Percentiles rank a stretch among this genome's conserved stretches.
phyloP scores from a whole-genome alignment of 163 green algal species.

The Trebouxia gelatinosa region DNA sequence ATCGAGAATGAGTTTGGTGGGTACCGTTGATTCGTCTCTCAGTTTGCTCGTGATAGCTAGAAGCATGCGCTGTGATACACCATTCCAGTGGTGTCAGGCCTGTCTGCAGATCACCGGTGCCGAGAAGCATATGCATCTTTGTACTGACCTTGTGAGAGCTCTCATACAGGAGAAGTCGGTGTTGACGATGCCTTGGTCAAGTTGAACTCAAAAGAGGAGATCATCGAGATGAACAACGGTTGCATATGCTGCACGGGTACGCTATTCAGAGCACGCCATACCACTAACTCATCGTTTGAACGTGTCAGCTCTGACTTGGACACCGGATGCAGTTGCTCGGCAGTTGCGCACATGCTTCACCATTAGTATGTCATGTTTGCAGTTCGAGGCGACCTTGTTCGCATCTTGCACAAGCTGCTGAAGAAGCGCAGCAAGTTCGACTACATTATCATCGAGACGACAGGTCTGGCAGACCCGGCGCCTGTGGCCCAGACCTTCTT shows the following conservation, averaged over 20 bases:
- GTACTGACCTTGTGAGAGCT: no score
- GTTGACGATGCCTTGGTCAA: slow-evolving; percentile 70
- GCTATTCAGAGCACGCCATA: no score
- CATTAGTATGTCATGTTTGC: no score
- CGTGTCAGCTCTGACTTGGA: no score
- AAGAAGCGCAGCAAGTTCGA: slow-evolving; percentile 71
- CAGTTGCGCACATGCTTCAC: slow-evolving; percentile 70
- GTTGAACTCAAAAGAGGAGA: slow-evolving; percentile 50
- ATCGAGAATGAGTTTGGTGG: slow-evolving; percentile 87
- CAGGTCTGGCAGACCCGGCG: slow-evolving; percentile 88
- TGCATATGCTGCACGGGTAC: slow-evolving; percentile 96
- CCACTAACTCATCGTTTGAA: no score
- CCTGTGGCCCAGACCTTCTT: slow-evolving; percentile 95
- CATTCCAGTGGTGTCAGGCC: no score
- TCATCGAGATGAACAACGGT: slow-evolving; percentile 87
- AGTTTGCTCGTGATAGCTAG: no score
- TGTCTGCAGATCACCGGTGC: neutral
- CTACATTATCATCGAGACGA: slow-evolving; percentile 96
- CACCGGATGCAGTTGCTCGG: no score
- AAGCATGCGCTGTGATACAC: no score
- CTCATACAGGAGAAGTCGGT: slow-evolving; percentile 55
- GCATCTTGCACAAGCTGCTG: slow-evolving; percentile 69
- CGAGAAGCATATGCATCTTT: neutral
- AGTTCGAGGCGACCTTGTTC: slow-evolving; percentile 78
- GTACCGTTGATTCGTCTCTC: slow-evolving; percentile 59